These are phyloP conservation scores for Leishmania gerbilli DNA, from an alignment of 208 protist species.

Conservation along the genomic window DNA sequence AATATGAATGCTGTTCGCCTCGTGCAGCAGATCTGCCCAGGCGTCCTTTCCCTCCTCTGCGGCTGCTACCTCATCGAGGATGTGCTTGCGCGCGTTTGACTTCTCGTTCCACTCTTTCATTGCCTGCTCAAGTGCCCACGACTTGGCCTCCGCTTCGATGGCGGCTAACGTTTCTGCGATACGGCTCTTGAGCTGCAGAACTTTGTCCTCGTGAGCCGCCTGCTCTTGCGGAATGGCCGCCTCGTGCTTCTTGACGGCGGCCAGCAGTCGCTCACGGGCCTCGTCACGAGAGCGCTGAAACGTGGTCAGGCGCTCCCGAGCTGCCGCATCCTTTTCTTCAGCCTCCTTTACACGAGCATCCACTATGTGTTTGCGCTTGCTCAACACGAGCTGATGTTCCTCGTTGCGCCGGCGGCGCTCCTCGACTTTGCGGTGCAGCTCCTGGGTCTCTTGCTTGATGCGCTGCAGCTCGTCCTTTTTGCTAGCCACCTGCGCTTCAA, in stretches of 20 bases:
- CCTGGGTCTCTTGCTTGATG: slow-evolving; percentile 60
- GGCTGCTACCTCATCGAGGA: slow-evolving; percentile 54
- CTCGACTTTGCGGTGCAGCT: slow-evolving; percentile 71
- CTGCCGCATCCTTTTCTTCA: slow-evolving; percentile 57
- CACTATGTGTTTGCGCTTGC: slow-evolving; percentile 53
- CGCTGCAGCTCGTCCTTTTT: slow-evolving; percentile 69
- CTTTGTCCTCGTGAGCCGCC: slow-evolving; percentile 50
- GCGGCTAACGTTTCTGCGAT: slow-evolving; percentile 47
- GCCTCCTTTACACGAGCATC: slow-evolving; percentile 37
- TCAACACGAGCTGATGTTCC: slow-evolving; percentile 62
- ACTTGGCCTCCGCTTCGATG: slow-evolving; percentile 71
- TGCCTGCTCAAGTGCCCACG: slow-evolving; percentile 75
- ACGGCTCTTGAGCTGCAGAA: slow-evolving; percentile 43
- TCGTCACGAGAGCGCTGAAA: slow-evolving; percentile 64
- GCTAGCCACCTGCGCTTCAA: slow-evolving; percentile 55
- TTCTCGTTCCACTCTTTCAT: slow-evolving; percentile 72
- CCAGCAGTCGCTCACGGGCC: slow-evolving; percentile 45
- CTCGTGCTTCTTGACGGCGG: slow-evolving; percentile 54
- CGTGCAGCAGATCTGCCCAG: slow-evolving; percentile 77
- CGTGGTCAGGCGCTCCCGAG: slow-evolving; percentile 39
- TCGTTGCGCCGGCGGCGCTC: slow-evolving; percentile 69
- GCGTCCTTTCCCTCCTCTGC: slow-evolving; percentile 66
- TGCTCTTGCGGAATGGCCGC: slow-evolving; percentile 43
- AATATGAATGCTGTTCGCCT: slow-evolving; percentile 48
- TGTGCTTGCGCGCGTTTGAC: slow-evolving; percentile 52